Evolutionary conservation across 495 filamentous ascomycete genomes (phyloP).

Genomic region (Penicillium turbatum): DNA sequence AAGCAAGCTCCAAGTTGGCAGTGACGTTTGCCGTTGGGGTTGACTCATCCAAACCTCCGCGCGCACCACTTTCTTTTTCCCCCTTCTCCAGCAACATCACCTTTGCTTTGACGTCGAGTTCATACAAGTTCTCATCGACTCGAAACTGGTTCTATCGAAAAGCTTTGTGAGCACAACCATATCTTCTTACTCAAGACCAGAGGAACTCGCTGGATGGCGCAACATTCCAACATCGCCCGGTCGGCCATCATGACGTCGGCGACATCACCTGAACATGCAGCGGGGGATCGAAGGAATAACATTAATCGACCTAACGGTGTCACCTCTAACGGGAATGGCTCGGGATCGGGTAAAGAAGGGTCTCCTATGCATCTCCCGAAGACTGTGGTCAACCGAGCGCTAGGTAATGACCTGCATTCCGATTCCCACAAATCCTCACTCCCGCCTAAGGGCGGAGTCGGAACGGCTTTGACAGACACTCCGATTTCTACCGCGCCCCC

Average conservation of each 20-base stretch:
- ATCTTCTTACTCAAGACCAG: background rate
- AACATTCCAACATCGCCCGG: conserved; percentile 55
- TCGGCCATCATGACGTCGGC: conserved; percentile 54
- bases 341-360: conserved; percentile 32
- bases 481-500: conserved; percentile 63
- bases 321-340: conserved; percentile 24
- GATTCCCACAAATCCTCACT: conserved; percentile 43
- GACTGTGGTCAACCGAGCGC: conserved; percentile 43
- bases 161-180: background rate
- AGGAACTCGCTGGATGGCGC: conserved; percentile 26
- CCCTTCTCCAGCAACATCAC: background rate
- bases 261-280: conserved; percentile 28
- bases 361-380: conserved; percentile 40
- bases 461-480: conserved; percentile 61
- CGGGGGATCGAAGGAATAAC: conserved; percentile 22
- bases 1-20: background rate
- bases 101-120: background rate
- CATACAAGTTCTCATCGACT: background rate
- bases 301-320: conserved; percentile 18
- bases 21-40: conserved; percentile 2
- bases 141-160: background rate
- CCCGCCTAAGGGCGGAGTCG: conserved; percentile 49
- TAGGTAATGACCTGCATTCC: conserved; percentile 47
- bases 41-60: conserved; percentile 24
- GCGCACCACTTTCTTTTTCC: conserved; percentile 4